Conservation (phyloP, 805 yeast genomes). For the Tetrapisispora taiwanensis region DNA sequence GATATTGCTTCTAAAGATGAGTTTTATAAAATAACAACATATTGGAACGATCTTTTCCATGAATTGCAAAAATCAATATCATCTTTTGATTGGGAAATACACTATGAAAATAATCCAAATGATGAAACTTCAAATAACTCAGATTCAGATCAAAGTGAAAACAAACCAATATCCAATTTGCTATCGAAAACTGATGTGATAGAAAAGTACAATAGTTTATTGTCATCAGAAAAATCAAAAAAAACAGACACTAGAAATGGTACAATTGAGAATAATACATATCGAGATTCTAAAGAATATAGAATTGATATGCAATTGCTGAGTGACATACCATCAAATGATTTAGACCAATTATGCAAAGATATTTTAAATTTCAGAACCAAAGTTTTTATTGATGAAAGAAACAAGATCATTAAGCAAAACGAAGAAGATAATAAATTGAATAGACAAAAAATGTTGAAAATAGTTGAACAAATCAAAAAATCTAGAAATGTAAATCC, state of each 20-base stretch:
- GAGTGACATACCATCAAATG: slow-evolving; percentile 23
- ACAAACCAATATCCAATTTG: neutral
- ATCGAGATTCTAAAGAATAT: slow-evolving; percentile 10
- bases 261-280: neutral
- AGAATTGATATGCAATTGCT: slow-evolving; percentile 21
- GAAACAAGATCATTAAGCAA: slow-evolving; percentile 39
- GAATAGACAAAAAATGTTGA: slow-evolving; percentile 18
- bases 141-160: neutral
- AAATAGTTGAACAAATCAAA: slow-evolving; percentile 21
- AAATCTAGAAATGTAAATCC: slow-evolving; percentile 8
- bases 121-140: neutral
- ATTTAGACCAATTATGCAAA: slow-evolving; percentile 27
- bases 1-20: neutral
- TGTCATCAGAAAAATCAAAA: neutral
- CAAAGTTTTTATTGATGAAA: slow-evolving; percentile 43
- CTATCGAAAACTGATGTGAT: neutral
- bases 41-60: neutral
- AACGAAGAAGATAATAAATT: slow-evolving; percentile 20
- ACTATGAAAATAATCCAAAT: slow-evolving; percentile 1
- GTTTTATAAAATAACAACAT: neutral
- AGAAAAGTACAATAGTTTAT: neutral
- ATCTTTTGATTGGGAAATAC: slow-evolving; percentile 6
- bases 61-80: neutral
- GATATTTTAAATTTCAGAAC: slow-evolving; percentile 49
- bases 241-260: neutral